Percentiles rank a stretch among this genome's conserved stretches.
Conservation (phyloP, 2,329 filamentous ascomycete species). For the Colletotrichum liaoningense region DNA sequence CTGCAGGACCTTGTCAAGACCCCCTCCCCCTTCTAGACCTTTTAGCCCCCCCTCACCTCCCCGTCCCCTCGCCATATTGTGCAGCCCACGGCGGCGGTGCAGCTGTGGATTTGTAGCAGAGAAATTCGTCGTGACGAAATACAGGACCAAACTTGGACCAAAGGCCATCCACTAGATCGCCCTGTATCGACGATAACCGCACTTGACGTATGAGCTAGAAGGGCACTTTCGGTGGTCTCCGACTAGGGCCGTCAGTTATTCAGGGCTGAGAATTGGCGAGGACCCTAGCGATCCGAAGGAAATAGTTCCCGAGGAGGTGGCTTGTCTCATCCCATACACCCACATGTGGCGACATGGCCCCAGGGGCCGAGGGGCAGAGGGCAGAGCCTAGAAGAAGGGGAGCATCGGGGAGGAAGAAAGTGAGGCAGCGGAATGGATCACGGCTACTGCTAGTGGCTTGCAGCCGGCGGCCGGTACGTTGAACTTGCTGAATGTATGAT, state of each 20-base stretch:
- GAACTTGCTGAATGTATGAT: neutral
- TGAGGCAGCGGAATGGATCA: constrained; percentile 27
- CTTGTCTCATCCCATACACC: constrained; percentile 50
- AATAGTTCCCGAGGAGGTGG: constrained; percentile 46
- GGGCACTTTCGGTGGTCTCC: constrained; percentile 29
- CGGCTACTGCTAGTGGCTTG: neutral
- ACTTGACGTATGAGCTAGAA: constrained; percentile 30
- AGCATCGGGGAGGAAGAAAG: constrained; percentile 30
- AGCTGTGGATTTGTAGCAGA: constrained; percentile 35
- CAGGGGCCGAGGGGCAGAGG: neutral
- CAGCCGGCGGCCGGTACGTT: constrained; percentile 23
- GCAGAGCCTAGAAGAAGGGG: neutral
- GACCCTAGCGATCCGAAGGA: constrained; percentile 34
- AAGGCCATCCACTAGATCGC: constrained; percentile 17
- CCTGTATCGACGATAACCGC: constrained; percentile 28
- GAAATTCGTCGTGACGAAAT: constrained; percentile 32
- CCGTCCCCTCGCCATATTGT: constrained; percentile 17
- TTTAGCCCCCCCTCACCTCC: neutral
- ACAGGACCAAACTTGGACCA: constrained; percentile 19
- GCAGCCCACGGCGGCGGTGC: constrained; percentile 27
- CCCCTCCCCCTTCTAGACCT: constrained; percentile 28
- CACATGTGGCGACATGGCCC: constrained; percentile 38
- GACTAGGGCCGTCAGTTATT: constrained; percentile 16
- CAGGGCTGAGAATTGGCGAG: constrained; percentile 34
- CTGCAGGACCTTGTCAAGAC: constrained; percentile 18